These are phyloP conservation scores for Marasmius sp. DNA, from an alignment of 1,284 basidiomycete species.

Conservation along the genomic window DNA sequence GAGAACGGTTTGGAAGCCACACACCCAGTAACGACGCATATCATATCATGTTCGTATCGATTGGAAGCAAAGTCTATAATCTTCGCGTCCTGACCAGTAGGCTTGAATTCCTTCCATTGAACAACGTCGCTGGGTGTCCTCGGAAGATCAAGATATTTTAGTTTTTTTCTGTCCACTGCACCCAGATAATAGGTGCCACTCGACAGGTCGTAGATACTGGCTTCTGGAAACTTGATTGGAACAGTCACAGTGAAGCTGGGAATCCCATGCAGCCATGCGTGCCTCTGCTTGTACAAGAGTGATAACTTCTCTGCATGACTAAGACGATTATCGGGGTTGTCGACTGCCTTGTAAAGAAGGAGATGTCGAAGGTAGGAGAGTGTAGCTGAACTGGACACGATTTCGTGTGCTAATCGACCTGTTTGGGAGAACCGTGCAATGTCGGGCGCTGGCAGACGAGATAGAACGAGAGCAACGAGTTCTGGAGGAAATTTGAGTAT, in stretches of 20 bases:
- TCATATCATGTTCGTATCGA: slow-evolving; percentile 47
- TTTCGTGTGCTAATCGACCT: background rate
- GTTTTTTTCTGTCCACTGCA: slow-evolving; percentile 18
- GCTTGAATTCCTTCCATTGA: slow-evolving; percentile 33
- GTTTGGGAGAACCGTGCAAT: background rate
- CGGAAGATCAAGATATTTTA: slow-evolving; percentile 33
- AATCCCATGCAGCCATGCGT: slow-evolving; percentile 27
- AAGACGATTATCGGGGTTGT: slow-evolving; percentile 29
- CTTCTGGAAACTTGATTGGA: slow-evolving; percentile 27
- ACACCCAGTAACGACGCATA: slow-evolving; percentile 38
- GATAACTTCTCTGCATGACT: slow-evolving; percentile 28
- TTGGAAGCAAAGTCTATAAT: slow-evolving; percentile 40
- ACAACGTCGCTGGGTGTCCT: slow-evolving; percentile 18
- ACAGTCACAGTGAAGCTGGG: slow-evolving; percentile 26
- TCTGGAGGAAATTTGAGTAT: background rate
- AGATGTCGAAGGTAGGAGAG: background rate
- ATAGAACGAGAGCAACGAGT: background rate
- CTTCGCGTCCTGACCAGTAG: slow-evolving; percentile 10
- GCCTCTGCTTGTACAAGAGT: slow-evolving; percentile 26
- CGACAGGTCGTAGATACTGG: slow-evolving; percentile 45
- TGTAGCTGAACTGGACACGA: background rate
- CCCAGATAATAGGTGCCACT: slow-evolving; percentile 44
- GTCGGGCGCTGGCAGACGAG: background rate
- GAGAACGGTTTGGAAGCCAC: slow-evolving; percentile 12
- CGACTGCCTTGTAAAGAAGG: slow-evolving; percentile 12